A percentile compares a stretch with the other conserved stretches of the same genome.
These are phyloP conservation scores for Paraphoma chrysanthemicola DNA, from an alignment of 2,329 filamentous ascomycete species.

Conservation along the genomic window DNA sequence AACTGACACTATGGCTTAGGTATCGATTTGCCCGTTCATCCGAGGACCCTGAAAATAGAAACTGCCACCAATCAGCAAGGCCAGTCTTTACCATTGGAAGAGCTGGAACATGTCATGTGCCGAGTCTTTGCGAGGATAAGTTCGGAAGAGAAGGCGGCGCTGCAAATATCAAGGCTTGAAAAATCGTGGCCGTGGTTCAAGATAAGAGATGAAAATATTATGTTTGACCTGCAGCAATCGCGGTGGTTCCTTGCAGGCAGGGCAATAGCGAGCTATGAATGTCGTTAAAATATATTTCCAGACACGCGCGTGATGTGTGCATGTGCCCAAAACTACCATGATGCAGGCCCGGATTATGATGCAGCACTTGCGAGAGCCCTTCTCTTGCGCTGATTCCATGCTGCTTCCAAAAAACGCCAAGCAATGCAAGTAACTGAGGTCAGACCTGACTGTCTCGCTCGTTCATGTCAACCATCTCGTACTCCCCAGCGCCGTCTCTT, in stretches of 20 bases:
- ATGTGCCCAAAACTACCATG: neutral
- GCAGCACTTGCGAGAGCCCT: constrained; percentile 6
- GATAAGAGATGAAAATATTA: constrained; percentile 38
- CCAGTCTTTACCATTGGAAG: constrained; percentile 16
- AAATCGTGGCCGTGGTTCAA: constrained; percentile 35
- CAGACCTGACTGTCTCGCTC: constrained; percentile 46
- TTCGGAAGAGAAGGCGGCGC: constrained; percentile 18
- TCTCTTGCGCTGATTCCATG: neutral
- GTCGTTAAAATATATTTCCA: constrained; percentile 21
- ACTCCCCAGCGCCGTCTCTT: constrained; percentile 55
- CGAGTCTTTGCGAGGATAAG: constrained; percentile 19
- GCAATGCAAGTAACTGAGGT: constrained; percentile 34
- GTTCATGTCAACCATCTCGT: constrained; percentile 57
- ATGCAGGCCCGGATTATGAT: constrained; percentile 20
- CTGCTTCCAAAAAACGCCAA: constrained; percentile 28
- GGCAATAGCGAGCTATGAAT: constrained; percentile 46
- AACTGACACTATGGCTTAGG: constrained; percentile 5
- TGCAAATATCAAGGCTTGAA: constrained; percentile 1
- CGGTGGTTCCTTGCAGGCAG: constrained; percentile 41
- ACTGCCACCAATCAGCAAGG: constrained; percentile 18
- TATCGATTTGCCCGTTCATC: constrained; percentile 14
- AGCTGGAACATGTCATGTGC: constrained; percentile 25
- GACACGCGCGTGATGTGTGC: neutral
- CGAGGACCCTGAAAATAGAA: constrained; percentile 21
- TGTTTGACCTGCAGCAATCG: constrained; percentile 32